These are phyloP conservation scores for Neopestalotiopsis sp. DNA, from an alignment of 2,329 filamentous ascomycete genomes.

Conservation along the genomic window DNA sequence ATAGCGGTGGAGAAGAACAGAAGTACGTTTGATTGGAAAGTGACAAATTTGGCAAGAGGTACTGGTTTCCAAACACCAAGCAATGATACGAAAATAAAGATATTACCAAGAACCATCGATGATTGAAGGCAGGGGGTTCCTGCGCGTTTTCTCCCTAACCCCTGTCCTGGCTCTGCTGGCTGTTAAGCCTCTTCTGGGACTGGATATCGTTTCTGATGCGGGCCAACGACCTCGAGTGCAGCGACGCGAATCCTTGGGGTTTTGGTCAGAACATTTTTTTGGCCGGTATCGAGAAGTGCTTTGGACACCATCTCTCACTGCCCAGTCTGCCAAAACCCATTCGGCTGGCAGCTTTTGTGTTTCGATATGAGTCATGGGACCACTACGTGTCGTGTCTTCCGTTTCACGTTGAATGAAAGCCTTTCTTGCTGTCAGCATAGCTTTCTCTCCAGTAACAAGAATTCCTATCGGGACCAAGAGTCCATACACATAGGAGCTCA, in stretches of 20 bases:
- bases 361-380: slow-evolving; percentile 42
- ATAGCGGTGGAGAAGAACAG: too few species aligned
- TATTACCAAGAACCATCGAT: too few species aligned
- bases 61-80: too few species aligned
- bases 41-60: too few species aligned
- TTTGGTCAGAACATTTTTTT: slow-evolving; percentile 48
- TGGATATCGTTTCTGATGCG: slow-evolving; percentile 29
- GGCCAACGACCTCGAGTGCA: slow-evolving; percentile 16
- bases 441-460: too few species aligned
- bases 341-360: slow-evolving; percentile 70
- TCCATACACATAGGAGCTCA: slow-evolving; percentile 22
- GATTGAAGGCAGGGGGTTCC: too few species aligned
- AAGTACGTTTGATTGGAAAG: too few species aligned
- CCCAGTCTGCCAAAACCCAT: slow-evolving; percentile 78
- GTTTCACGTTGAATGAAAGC: slow-evolving; percentile 36
- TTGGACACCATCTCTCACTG: slow-evolving; percentile 73
- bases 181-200: slow-evolving; percentile 32
- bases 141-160: too few species aligned
- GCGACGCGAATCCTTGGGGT: slow-evolving; percentile 18
- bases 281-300: slow-evolving; percentile 80
- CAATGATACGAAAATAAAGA: too few species aligned
- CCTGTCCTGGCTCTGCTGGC: slow-evolving; percentile 28
- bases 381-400: slow-evolving; percentile 44
- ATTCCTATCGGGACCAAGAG: background rate
- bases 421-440: too few species aligned